These are phyloP conservation scores for Fimicolochytrium jonesii DNA, from an alignment of 192 early-diverging fungal species.

Conservation along the genomic window DNA sequence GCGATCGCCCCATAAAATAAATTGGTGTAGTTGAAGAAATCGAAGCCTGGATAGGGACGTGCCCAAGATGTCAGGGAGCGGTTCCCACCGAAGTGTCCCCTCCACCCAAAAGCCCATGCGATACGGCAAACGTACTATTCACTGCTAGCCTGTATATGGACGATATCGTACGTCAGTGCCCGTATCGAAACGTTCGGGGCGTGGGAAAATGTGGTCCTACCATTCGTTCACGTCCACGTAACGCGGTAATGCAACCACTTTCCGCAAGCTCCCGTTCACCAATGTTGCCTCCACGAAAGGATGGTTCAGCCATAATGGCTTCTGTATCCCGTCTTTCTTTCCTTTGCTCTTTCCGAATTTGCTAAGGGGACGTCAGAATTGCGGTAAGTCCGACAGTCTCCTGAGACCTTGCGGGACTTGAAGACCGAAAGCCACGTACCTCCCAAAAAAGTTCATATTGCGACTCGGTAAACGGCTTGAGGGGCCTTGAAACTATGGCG, in stretches of 20 bases:
- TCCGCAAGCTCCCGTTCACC: conserved; percentile 89
- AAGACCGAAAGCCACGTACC: neutral
- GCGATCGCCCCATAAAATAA: conserved; percentile 85
- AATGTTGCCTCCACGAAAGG: conserved; percentile 70
- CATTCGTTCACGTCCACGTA: conserved; percentile 94
- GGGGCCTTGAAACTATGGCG: no score
- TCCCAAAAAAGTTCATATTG: conserved; percentile 37
- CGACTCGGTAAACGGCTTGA: no score
- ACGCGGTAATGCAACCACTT: conserved; percentile 82
- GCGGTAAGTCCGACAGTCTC: neutral
- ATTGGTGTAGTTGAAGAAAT: conserved; percentile 91
- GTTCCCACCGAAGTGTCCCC: no score
- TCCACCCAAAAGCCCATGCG: no score
- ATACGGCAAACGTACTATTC: conserved; percentile 23
- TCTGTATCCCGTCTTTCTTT: conserved; percentile 21
- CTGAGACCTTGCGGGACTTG: neutral
- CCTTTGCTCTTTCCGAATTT: conserved; percentile 28
- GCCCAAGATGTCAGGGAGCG: no score
- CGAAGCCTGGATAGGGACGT: no score
- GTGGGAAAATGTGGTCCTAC: no score
- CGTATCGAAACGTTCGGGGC: conserved; percentile 1
- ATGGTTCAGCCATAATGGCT: conserved; percentile 33
- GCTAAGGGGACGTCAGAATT: neutral
- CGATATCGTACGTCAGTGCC: neutral
- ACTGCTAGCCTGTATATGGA: conserved; percentile 27